Evolutionary conservation across 306 rosid species (phyloP).

Genomic region (Notholithocarpus densiflorus): DNA sequence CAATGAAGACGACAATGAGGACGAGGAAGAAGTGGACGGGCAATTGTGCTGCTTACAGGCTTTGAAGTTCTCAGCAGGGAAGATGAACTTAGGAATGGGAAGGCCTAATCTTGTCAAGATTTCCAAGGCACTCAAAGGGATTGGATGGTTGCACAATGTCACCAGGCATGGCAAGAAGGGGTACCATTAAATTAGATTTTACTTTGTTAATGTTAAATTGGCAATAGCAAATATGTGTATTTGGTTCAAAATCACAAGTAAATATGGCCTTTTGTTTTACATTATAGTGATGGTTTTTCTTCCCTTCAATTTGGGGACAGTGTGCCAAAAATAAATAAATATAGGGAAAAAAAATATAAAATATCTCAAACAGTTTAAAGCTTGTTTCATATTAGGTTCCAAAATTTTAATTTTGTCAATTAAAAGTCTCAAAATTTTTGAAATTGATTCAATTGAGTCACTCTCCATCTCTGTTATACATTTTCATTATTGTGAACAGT

Average conservation of each 20-base stretch:
- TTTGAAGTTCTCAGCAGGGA: constrained; percentile 79
- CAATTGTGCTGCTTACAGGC: constrained; percentile 87
- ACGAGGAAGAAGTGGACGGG: constrained; percentile 33
- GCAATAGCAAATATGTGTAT: constrained; percentile 36
- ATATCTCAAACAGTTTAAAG: too few relatives aligned
- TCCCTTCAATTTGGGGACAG: constrained; percentile 45
- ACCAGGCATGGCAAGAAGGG: constrained; percentile 59
- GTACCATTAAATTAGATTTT: constrained; percentile 34
- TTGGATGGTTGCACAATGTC: constrained; percentile 76
- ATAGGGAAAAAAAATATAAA: too few relatives aligned
- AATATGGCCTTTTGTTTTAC: constrained; percentile 45
- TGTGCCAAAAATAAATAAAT: not conserved
- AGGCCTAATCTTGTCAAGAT: constrained; percentile 71
- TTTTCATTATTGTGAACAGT: too few relatives aligned
- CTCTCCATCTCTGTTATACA: too few relatives aligned
- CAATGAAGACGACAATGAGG: constrained; percentile 31
- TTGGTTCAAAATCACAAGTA: constrained; percentile 32
- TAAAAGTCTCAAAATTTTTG: too few relatives aligned
- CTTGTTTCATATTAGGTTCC: too few relatives aligned
- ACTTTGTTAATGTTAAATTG: constrained; percentile 13
- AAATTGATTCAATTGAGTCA: too few relatives aligned
- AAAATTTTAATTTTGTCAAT: too few relatives aligned
- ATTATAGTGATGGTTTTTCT: constrained; percentile 46
- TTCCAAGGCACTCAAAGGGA: constrained; percentile 78
- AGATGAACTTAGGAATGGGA: constrained; percentile 88